Conservation (phyloP, 2,329 filamentous ascomycete genomes). For the Mycosphaerella arachidis region DNA sequence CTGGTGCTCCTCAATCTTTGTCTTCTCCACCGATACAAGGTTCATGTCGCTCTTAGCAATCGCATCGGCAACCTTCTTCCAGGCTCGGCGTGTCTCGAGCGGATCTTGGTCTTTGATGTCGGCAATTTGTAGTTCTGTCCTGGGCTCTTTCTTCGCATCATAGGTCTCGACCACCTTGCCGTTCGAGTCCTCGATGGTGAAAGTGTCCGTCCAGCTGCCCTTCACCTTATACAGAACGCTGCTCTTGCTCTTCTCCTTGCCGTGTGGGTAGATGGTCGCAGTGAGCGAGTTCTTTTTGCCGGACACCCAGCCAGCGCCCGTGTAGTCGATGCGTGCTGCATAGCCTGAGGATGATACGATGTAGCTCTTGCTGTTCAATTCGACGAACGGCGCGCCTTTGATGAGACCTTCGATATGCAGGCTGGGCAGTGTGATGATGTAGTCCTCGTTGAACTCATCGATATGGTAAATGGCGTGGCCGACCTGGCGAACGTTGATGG, state of each 20-base stretch:
- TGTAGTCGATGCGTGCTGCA: constrained; percentile 86
- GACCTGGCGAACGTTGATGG: constrained; percentile 76
- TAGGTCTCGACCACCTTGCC: constrained; percentile 43
- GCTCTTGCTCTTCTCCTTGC: constrained; percentile 55
- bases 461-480: constrained; percentile 82
- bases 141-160: constrained; percentile 44
- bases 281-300: constrained; percentile 92
- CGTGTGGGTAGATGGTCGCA: constrained; percentile 66
- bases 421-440: constrained; percentile 85
- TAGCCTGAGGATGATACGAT: constrained; percentile 85
- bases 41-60: constrained; percentile 84
- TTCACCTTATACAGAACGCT: constrained; percentile 74
- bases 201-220: constrained; percentile 84
- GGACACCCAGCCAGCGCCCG: constrained; percentile 87
- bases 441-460: constrained; percentile 63
- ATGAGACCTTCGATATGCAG: constrained; percentile 93
- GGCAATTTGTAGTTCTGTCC: constrained; percentile 66
- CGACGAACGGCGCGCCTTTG: constrained; percentile 79
- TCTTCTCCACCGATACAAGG: constrained; percentile 70
- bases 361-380: constrained; percentile 78
- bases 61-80: constrained; percentile 76
- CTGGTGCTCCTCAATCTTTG: constrained; percentile 85
- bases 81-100: constrained; percentile 81
- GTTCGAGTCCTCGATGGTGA: constrained; percentile 68
- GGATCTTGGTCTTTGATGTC: constrained; percentile 76